phyloP scores from a whole-genome alignment of 768 basidiomycete species.

The Hygrophorus pudorinus region DNA sequence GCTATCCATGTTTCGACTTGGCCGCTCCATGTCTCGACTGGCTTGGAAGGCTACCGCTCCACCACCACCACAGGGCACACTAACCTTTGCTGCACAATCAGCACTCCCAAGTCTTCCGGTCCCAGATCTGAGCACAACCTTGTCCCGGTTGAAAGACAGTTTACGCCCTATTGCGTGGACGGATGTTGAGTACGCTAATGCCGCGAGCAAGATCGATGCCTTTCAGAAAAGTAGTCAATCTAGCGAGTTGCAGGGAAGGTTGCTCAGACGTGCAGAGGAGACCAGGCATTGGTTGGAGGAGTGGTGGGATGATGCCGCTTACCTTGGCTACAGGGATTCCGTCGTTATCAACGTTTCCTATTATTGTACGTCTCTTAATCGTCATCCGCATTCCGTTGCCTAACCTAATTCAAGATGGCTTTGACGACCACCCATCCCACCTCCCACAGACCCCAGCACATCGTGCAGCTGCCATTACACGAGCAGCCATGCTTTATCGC shows the following conservation, averaged over 20 bases:
- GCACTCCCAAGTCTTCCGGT: slow-evolving; percentile 69
- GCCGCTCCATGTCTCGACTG: neutral
- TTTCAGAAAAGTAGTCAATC: slow-evolving; percentile 40
- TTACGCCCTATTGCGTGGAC: slow-evolving; percentile 66
- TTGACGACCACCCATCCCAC: slow-evolving; percentile 54
- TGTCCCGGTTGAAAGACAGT: slow-evolving; percentile 58
- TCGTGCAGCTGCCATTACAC: slow-evolving; percentile 64
- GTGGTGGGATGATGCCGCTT: slow-evolving; percentile 89
- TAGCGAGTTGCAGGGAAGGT: slow-evolving; percentile 50
- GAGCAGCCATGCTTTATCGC: slow-evolving; percentile 67
- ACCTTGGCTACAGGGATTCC: slow-evolving; percentile 80
- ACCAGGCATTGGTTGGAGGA: slow-evolving; percentile 79
- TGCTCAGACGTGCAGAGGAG: slow-evolving; percentile 45
- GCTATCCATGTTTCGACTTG: too few relatives aligned
- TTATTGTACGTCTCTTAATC: slow-evolving; percentile 49
- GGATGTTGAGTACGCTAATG: slow-evolving; percentile 43
- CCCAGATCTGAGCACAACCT: slow-evolving; percentile 53
- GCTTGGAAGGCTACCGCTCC: slow-evolving; percentile 69
- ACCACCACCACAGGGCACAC: slow-evolving; percentile 34
- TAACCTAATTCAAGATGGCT: slow-evolving; percentile 51
- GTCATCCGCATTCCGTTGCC: neutral
- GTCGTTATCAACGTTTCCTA: slow-evolving; percentile 92
- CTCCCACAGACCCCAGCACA: slow-evolving; percentile 46
- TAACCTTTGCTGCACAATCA: slow-evolving; percentile 58
- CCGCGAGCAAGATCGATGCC: slow-evolving; percentile 54